Conservation (phyloP, 176 grass and related monocot genomes). For the Musa schizocarpa region DNA sequence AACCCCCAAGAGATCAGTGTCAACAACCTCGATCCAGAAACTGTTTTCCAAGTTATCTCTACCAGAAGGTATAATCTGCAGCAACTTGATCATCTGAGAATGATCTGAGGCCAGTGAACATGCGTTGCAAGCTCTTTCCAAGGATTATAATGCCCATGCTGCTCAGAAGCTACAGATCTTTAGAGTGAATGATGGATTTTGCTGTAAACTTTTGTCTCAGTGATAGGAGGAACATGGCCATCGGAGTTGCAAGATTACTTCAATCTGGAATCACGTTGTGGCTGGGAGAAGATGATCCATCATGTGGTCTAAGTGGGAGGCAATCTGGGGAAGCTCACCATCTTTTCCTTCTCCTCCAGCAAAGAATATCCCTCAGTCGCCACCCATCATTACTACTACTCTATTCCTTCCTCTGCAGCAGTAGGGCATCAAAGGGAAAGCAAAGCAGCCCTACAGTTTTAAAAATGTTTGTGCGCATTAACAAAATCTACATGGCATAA, state of each 20-base stretch:
- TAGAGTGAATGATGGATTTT: neutral
- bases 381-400: too few relatives aligned
- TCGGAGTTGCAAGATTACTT: neutral
- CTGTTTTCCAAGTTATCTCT: slow-evolving; percentile 18
- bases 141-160: neutral
- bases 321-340: too few relatives aligned
- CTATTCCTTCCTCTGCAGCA: too few relatives aligned
- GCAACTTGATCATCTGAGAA: neutral
- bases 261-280: too few relatives aligned
- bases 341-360: too few relatives aligned
- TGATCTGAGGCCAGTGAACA: neutral
- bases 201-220: neutral
- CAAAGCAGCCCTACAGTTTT: too few relatives aligned
- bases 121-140: neutral
- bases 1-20: slow-evolving; percentile 30
- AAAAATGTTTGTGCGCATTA: too few relatives aligned
- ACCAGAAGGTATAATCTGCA: slow-evolving; percentile 11
- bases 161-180: neutral
- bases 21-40: slow-evolving; percentile 33
- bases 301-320: too few relatives aligned
- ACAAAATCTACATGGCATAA: too few relatives aligned
- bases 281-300: too few relatives aligned
- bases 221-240: neutral
- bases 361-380: too few relatives aligned
- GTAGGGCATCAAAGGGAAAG: too few relatives aligned